These are phyloP conservation scores for Phallus indusiatus DNA, from an alignment of 768 basidiomycete species.

Conservation along the genomic window DNA sequence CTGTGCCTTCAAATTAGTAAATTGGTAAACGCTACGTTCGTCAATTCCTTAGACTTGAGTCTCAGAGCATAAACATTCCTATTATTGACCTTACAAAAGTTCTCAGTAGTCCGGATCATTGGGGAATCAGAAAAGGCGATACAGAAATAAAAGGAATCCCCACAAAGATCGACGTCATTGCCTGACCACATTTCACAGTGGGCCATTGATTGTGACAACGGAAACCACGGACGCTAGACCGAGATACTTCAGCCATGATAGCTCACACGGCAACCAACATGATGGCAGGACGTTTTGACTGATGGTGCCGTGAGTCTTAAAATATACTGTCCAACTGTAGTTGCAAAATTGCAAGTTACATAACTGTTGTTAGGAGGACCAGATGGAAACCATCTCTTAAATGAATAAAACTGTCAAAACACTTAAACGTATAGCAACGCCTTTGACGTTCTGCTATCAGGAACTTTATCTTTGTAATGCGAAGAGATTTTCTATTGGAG, in stretches of 20 bases:
- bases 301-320: not conserved
- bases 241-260: no score
- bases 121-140: not conserved
- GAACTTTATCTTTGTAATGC: no score
- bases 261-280: not conserved
- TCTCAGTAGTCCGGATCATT: no score
- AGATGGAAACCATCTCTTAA: not conserved
- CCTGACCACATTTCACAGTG: not conserved
- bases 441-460: not conserved
- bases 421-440: not conserved
- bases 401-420: not conserved
- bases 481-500: no score
- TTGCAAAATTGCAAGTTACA: not conserved
- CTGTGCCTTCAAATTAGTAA: no score
- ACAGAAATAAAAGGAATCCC: not conserved
- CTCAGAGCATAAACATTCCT: no score
- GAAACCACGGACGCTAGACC: no score
- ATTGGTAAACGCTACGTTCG: no score
- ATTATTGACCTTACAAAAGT: no score
- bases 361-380: not conserved
- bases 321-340: not conserved
- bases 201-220: no score
- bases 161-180: not conserved
- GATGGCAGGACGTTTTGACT: not conserved
- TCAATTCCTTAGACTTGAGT: no score